Percentiles rank a stretch among this genome's conserved stretches.
phyloP scores from a whole-genome alignment of 768 basidiomycete genomes.

The Panaeolus cyanescens region DNA sequence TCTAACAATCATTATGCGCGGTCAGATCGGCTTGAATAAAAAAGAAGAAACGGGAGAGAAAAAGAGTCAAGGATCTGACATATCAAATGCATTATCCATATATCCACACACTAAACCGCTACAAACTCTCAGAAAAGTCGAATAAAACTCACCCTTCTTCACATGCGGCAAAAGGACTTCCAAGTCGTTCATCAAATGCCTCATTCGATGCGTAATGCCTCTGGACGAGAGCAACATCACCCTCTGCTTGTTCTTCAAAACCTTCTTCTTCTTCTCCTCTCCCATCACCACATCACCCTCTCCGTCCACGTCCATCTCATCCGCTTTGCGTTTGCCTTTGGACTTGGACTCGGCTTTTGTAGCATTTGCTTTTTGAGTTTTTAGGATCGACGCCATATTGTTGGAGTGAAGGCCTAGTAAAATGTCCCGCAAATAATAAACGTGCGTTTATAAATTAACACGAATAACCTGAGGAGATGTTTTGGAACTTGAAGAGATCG shows the following conservation, averaged over 20 bases:
- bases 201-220: constrained; percentile 94
- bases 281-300: constrained; percentile 24
- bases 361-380: constrained; percentile 60
- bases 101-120: not conserved
- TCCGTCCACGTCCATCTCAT: constrained; percentile 59
- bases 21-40: not conserved
- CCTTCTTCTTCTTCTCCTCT: constrained; percentile 52
- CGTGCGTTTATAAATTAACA: not conserved
- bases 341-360: constrained; percentile 47
- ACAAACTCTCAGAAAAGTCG: not conserved
- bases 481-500: not conserved
- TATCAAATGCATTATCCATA: not conserved
- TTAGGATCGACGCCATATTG: constrained; percentile 66
- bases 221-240: constrained; percentile 91
- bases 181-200: constrained; percentile 95
- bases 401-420: not conserved
- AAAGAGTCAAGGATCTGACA: not conserved
- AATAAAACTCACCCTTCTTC: constrained; percentile 80
- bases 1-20: constrained; percentile 50
- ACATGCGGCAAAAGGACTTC: constrained; percentile 89
- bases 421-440: not conserved
- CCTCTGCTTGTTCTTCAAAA: constrained; percentile 79
- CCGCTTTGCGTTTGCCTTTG: constrained; percentile 67
- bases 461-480: constrained; percentile 2
- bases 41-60: not conserved